Percentiles rank a stretch among this genome's conserved stretches.
Conservation (phyloP, 345 rosid species). For the Lepidium aucheri region DNA sequence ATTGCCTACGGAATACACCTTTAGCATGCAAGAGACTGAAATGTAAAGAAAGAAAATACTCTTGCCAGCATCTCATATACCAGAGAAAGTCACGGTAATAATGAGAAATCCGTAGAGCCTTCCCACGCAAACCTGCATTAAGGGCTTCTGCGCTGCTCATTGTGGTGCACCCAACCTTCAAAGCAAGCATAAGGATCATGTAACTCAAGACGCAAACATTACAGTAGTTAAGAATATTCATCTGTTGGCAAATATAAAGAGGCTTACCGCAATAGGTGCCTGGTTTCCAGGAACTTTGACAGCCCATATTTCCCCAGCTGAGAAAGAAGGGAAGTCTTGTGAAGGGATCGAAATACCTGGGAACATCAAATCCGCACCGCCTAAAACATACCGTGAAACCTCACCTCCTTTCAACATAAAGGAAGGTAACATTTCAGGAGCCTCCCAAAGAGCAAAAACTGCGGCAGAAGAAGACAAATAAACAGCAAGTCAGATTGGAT, state of each 20-base stretch:
- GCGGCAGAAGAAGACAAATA: constrained; percentile 7
- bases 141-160: constrained; percentile 72
- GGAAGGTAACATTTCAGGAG: constrained; percentile 73
- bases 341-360: constrained; percentile 73
- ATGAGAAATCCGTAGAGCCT: constrained; percentile 80
- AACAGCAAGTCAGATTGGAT: not conserved
- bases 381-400: constrained; percentile 78
- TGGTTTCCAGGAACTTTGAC: constrained; percentile 90
- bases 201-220: not conserved
- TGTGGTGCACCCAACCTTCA: constrained; percentile 83
- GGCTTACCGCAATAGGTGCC: constrained; percentile 82
- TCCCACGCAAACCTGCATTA: constrained; percentile 90
- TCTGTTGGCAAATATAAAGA: not conserved
- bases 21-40: constrained; percentile 14
- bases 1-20: constrained; percentile 53
- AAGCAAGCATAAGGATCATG: constrained; percentile 9
- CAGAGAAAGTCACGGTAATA: constrained; percentile 78
- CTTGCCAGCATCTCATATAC: constrained; percentile 29
- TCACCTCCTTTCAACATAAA: constrained; percentile 81
- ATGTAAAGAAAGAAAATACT: not conserved
- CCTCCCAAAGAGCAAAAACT: constrained; percentile 94
- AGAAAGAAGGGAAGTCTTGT: constrained; percentile 65
- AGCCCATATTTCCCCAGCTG: constrained; percentile 79
- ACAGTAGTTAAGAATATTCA: not conserved
- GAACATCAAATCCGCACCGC: constrained; percentile 99